Evolutionary conservation across 306 rosid species (phyloP), one percentile per base, ranked within the genome.

Genomic region (Corylus heterophylla): DNA sequence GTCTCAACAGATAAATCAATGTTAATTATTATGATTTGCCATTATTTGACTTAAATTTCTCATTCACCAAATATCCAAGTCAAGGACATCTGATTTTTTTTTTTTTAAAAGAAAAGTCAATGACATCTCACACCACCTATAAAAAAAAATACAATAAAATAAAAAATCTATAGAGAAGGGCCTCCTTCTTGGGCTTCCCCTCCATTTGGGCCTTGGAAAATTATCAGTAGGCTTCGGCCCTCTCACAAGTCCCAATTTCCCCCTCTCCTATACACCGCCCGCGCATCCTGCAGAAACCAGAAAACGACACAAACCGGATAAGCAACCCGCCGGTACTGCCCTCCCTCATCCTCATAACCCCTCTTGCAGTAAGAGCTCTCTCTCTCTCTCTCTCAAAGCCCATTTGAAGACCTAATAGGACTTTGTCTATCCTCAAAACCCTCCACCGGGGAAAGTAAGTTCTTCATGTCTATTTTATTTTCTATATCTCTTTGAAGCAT

Each of bases 271-370:
- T 63, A 12, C 44, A 31, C 69, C 0, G 18, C 0, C 2, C 55
- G 47, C 45, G 7, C 52, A 13, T 10, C 51, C 25, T 70, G 69
- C 51, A 4, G 44, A 44, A 44, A 52, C 69, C 66, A 71, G 56
- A 63, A 35, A 25, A 79, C 72, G 37, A 74, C 80, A 68, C 27
- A 76, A 45, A 70, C 54, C 50, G 78, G 83, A 75, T 79, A 79
- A 83, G 83, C 86, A 59, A 27, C 25, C 68, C 63, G 72, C 75
- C 79, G 82, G 81, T 72, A 72, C 74, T 69, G 81, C 76, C 54
- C 74, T 69, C 17, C 55, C 54, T 11, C 73, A 50, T 6, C 59
- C 54, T 58, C 68, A 31, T 14, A 48, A 35, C 22, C 74, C 25
- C 25, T 22, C 54, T 75, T 39, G 25, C 80, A 75, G 68, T 82